Evolutionary conservation across 495 filamentous ascomycete genomes (phyloP), one percentile per base, ranked within the genome.

Genomic region (Podospora pseudoanserina): DNA sequence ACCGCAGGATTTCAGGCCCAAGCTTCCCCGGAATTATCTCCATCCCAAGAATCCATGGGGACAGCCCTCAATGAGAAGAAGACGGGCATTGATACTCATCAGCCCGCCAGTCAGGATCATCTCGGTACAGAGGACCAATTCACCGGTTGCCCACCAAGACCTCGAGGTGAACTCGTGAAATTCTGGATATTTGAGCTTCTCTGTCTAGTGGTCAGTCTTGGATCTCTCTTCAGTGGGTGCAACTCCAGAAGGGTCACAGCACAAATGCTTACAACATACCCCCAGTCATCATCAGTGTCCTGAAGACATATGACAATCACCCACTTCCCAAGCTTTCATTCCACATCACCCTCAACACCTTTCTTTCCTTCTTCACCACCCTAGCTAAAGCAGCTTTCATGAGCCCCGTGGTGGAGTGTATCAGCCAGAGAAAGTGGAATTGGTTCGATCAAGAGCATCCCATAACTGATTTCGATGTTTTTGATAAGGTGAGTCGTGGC

Each of bases 341-440:
- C n/a, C 60, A 62, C 60, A 62, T 62, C 77, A 81, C 78, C 0
- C 78, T 82, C 54, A 82, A 83, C 72, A 74, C 82, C 1, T 70
- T 84, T 32, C 57, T 84, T 0, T 80, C 81, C 6, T 68, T 84
- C 7, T 71, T 83, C 44, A 76, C 75, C 9, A 81, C 79, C 1
- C 69, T 80, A 9, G 76, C 79, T 65, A 81, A 80, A 61, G 73
- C 79, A 30, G 65, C 70, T 1, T 67, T 84, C 74, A 73, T 77
- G 44, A 75, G 77, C 34, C 72, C 76, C 0, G 68, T 82, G 56
- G 70, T 73, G 4, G 75, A 79, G 56, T 72, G 67, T 7, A 64
- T 84, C 27, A 75, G 74, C 23, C 80, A 82, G 60, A 72, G 81
- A 27, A 83, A 83, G 68, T 82, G 80, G 80, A 78, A 77, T 15